Conservation (phyloP, 2,329 filamentous ascomycete genomes). For the Talaromyces sp. region DNA sequence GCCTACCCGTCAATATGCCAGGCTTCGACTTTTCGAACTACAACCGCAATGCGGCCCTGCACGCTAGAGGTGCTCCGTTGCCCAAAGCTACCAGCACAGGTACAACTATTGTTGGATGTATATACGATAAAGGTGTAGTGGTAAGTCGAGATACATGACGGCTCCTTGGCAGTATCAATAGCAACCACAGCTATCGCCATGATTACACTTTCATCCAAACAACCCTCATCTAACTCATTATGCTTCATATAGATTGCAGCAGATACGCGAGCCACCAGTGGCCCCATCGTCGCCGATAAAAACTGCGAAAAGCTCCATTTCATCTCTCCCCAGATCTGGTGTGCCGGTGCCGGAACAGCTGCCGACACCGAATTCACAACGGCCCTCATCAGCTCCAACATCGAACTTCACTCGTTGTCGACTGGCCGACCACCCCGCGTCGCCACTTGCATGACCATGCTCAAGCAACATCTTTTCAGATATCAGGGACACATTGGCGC, state of each 20-base stretch:
- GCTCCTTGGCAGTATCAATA: conserved; percentile 8
- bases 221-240: conserved; percentile 6
- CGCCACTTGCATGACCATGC: conserved; percentile 98
- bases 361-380: conserved; percentile 99
- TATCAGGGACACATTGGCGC: conserved; percentile 98
- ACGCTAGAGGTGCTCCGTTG: conserved; percentile 87
- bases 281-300: conserved; percentile 99
- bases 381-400: conserved; percentile 94
- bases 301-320: conserved; percentile 99
- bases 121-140: conserved; percentile 95
- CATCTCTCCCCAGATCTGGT: conserved; percentile 98
- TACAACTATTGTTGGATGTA: conserved; percentile 97
- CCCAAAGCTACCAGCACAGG: conserved; percentile 98
- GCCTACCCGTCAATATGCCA: conserved; percentile 64
- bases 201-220: not conserved
- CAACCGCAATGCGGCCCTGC: conserved; percentile 96
- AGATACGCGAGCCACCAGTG: conserved; percentile 95
- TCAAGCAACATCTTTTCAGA: conserved; percentile 98
- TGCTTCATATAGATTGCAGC: conserved; percentile 72
- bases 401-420: conserved; percentile 94
- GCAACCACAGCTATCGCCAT: not conserved
- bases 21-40: conserved; percentile 99
- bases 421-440: conserved; percentile 96
- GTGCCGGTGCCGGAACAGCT: conserved; percentile 93
- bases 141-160: conserved; percentile 51